These are phyloP conservation scores for Citrus unshiu DNA, from an alignment of 345 rosid genomes.

Conservation along the genomic window DNA sequence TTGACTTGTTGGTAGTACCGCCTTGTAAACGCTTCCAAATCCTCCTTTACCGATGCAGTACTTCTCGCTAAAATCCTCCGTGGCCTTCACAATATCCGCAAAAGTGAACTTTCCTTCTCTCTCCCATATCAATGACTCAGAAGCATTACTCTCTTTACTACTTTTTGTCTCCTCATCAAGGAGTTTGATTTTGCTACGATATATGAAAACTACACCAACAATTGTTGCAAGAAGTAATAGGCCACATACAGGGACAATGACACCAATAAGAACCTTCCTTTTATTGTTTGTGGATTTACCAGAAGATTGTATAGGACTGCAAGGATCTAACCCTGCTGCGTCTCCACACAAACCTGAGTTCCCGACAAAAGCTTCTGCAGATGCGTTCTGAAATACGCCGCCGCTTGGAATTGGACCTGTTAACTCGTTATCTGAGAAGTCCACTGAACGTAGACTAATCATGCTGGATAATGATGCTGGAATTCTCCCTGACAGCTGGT, in stretches of 20 bases:
- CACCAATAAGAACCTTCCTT: conserved; percentile 32
- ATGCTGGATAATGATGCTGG: conserved; percentile 43
- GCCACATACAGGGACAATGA: conserved; percentile 35
- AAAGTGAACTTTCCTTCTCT: conserved; percentile 56
- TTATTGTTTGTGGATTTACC: conserved; percentile 18
- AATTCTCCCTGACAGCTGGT: conserved; percentile 48
- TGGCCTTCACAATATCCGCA: conserved; percentile 53
- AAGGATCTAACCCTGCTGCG: conserved; percentile 35
- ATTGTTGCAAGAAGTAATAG: conserved; percentile 20
- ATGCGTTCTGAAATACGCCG: conserved; percentile 38
- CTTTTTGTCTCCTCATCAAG: conserved; percentile 31
- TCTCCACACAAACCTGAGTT: conserved; percentile 66
- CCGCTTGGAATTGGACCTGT: conserved; percentile 46
- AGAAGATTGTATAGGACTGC: conserved; percentile 9
- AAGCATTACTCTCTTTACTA: neutral
- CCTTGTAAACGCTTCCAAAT: conserved; percentile 61
- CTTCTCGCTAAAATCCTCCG: conserved; percentile 42
- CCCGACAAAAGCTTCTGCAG: conserved; percentile 34
- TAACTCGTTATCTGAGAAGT: conserved; percentile 57
- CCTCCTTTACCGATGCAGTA: conserved; percentile 70
- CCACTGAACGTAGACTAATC: conserved; percentile 41
- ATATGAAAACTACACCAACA: conserved; percentile 5
- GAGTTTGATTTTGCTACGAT: conserved; percentile 9
- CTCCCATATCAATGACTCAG: conserved; percentile 47
- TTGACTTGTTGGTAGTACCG: conserved; percentile 38